Evolutionary conservation across 2,329 filamentous ascomycete species (phyloP), one percentile per base, ranked within the genome.

Genomic region (Trichoderma afroharzianum): DNA sequence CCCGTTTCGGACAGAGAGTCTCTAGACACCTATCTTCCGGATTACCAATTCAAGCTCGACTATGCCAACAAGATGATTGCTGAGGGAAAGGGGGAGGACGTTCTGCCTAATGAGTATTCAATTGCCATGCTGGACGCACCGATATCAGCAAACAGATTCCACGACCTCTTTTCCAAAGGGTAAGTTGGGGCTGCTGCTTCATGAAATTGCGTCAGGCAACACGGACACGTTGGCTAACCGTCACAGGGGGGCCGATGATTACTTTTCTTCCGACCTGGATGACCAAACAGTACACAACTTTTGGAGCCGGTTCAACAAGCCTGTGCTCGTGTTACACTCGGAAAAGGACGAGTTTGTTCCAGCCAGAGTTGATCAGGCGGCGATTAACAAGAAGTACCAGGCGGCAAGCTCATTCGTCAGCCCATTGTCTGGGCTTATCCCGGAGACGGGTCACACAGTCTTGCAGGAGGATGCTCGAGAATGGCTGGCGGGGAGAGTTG

Each of bases 231-330:
- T 68, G 6, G 47, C 28, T 50, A 68, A 62, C n/a, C 9, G 15
- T 36, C 0, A 36, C 33, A 88, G 89, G 6, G 92, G 91, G 11
- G 91, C 93, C 72, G 95, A 98, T 79, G 95, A 97, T 79, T 93
- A 92, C 78, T 97, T 97, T 82, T 95, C 92, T n/a, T 90, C 89
- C 3, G 92, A 96, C 78, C 82, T 96, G n/a, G 80, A 83, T 0
- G 82, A 86, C 36, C 84, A 87, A 36, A 83, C 85, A 21, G 82
- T 94, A 7, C 77, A 80, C 28, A 79, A 79, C 15, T 91, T 91
- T n/a, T 97, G 95, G 86, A 87, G 90, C 4, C 82, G 82, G 63
- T 83, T 93, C 70, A 82, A 83, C 57, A 85, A 87, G 67, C 88
- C 89, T 1, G 80, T 93, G 1, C 81, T 92, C 74, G 88, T 93